Conservation (phyloP, 768 basidiomycete species). For the Gautieria morchelliformis region DNA sequence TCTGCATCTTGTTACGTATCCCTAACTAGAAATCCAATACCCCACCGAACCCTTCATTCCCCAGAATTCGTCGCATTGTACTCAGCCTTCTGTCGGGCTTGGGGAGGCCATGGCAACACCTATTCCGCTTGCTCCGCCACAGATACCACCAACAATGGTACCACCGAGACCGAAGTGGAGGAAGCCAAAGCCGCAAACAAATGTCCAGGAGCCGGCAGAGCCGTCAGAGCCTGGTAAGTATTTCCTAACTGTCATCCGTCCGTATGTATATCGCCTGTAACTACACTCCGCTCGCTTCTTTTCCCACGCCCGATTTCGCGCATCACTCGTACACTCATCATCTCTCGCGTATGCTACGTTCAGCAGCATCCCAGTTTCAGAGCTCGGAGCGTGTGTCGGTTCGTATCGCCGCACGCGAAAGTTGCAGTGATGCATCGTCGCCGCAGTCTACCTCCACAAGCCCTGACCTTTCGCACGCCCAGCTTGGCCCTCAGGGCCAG, state of each 20-base stretch:
- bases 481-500: conserved; percentile 17
- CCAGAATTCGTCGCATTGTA: background rate
- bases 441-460: conserved; percentile 26
- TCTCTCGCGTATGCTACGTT: background rate
- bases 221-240: background rate
- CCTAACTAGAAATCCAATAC: background rate
- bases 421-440: conserved; percentile 13
- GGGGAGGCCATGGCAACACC: background rate
- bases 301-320: background rate
- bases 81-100: conserved; percentile 1
- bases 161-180: background rate
- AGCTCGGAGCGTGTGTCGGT: conserved; percentile 44
- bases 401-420: conserved; percentile 46
- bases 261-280: background rate
- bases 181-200: background rate
- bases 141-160: background rate
- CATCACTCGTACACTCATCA: background rate
- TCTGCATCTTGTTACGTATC: too few species aligned
- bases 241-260: background rate
- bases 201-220: too few species aligned
- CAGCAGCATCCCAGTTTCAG: conserved; percentile 30
- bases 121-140: background rate
- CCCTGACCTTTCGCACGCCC: conserved; percentile 22
- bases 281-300: background rate
- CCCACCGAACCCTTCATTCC: conserved; percentile 1